A percentile compares a stretch with the other conserved stretches of the same genome.
Conservation (phyloP, 176 grass and related monocot species). For the Oryza coarctata region DNA sequence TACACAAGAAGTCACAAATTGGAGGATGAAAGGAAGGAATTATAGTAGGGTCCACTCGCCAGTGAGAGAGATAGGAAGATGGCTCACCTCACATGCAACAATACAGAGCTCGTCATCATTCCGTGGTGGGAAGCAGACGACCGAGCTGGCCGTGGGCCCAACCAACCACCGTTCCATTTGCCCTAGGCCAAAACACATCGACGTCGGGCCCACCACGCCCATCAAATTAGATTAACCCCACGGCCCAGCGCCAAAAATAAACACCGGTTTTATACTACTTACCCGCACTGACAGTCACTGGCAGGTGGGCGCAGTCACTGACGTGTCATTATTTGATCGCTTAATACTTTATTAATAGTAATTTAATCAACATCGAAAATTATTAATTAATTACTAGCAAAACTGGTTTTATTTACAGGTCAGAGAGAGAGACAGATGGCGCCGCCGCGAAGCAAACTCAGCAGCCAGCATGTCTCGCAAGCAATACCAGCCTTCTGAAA, state of each 20-base stretch:
- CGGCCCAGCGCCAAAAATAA: neutral
- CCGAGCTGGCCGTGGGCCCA: constrained; percentile 20
- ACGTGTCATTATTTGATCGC: neutral
- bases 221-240: neutral
- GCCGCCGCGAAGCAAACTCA: constrained; percentile 41
- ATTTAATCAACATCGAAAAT: neutral
- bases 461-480: constrained; percentile 53
- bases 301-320: neutral
- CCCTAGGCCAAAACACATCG: constrained; percentile 29
- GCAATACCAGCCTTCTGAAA: neutral
- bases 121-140: neutral
- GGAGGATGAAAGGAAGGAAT: too few species aligned
- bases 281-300: neutral
- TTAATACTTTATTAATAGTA: neutral
- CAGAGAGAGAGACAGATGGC: constrained; percentile 44
- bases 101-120: too few species aligned
- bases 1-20: too few species aligned
- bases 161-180: neutral
- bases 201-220: neutral
- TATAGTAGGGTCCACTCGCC: too few species aligned
- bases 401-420: constrained; percentile 26
- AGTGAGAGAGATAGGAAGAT: neutral
- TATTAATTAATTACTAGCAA: neutral
- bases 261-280: neutral
- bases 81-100: neutral